Conservation (phyloP, 345 rosid genomes). For the Fremontodendron californicum region DNA sequence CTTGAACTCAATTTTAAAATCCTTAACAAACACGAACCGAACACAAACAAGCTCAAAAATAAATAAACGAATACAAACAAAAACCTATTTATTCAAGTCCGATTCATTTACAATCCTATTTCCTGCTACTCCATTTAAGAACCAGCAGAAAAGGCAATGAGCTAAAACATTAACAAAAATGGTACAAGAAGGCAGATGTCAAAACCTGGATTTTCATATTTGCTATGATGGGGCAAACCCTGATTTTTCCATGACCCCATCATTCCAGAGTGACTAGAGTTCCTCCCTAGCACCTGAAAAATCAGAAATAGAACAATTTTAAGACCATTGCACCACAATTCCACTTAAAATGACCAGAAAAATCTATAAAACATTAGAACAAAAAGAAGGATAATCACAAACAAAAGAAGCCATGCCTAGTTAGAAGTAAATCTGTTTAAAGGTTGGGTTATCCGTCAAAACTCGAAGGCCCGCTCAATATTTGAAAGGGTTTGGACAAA, state of each 20-base stretch:
- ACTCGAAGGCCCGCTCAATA: too few species aligned
- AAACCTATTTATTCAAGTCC: too few species aligned
- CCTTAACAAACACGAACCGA: too few species aligned
- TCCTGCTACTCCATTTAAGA: neutral
- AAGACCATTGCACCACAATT: neutral
- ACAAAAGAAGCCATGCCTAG: neutral
- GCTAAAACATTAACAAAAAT: neutral
- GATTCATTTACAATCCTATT: too few species aligned
- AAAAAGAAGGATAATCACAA: neutral
- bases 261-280: conserved; percentile 19
- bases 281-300: conserved; percentile 26
- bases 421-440: too few species aligned
- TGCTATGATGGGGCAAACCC: conserved; percentile 21
- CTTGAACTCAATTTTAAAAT: too few species aligned
- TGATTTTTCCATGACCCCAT: conserved; percentile 36
- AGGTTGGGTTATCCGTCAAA: too few species aligned
- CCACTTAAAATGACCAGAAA: neutral
- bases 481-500: too few species aligned
- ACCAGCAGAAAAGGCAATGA: neutral
- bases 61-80: too few species aligned
- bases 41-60: too few species aligned
- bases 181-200: neutral
- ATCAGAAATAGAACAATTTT: neutral
- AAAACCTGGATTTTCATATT: conserved; percentile 30
- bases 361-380: neutral